Evolutionary conservation across 1,139 yeast species (phyloP), one percentile per base, ranked within the genome.

Genomic region (Diutina ranongensis): DNA sequence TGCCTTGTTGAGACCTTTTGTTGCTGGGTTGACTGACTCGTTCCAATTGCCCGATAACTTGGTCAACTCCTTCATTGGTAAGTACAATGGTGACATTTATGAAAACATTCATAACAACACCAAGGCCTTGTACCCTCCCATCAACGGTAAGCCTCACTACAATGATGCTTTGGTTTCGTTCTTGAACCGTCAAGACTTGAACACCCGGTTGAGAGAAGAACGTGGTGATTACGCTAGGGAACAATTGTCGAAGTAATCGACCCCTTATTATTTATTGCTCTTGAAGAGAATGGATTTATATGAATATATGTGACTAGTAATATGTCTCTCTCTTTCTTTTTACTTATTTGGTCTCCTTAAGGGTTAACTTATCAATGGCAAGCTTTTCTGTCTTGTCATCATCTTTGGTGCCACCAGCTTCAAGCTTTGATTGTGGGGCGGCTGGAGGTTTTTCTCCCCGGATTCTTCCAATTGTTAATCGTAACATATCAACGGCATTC

Each of bases 21-120:
- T 51, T 4, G 45, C 50, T 15, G 49, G 51, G 4, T 49, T 52
- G 49, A 49, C 52, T 3, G 55, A 52, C 45, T 51, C 55, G 12
- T 52, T 52, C 51, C 55, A 52, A 48, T 46, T 48, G 28, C 55
- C 55, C 10, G 55, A 52, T 44, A 40, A 48, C 16, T 47, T 51
- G 45, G 44, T 52, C 44, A 51, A 50, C 46, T 50, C 53, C 8
- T 53, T 52, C 32, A 50, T 52, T 31, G 55, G 55, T 16, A 47
- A 40, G 33, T 51, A 50, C 46, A 50, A 51, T 25, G 55, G 55
- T 10, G 46, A 52, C 45, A 46, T 51, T 49, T 52, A 52, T 45
- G 54, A 49, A 34, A 48, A 48, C 42, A 51, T 51, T 46, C 51
- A 51, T 46, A 44, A 45, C 27, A 51, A 49, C 19, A 53, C 51